These are phyloP conservation scores for Testicularia cyperi DNA, from an alignment of 1,284 basidiomycete species.

Conservation along the genomic window DNA sequence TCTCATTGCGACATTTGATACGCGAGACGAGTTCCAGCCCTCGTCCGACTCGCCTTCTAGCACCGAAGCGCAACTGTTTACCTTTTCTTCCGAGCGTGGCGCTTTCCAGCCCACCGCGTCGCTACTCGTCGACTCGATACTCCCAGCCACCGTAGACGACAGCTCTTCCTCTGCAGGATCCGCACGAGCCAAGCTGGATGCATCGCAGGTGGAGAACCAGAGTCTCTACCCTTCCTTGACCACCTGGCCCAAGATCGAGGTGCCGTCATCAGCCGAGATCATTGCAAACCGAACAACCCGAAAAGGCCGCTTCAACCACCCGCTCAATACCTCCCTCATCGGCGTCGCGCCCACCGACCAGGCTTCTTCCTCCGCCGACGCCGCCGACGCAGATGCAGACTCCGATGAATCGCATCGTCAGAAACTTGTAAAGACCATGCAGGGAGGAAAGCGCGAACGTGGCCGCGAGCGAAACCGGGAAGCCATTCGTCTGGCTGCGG, in stretches of 20 bases:
- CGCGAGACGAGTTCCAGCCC: slow-evolving; percentile 20
- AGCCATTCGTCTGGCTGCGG: slow-evolving; percentile 27
- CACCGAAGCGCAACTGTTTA: slow-evolving; percentile 15
- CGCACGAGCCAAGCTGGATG: slow-evolving; percentile 14
- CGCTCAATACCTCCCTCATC: slow-evolving; percentile 33
- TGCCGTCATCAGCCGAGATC: slow-evolving; percentile 39
- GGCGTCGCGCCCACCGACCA: slow-evolving; percentile 19
- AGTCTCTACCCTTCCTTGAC: slow-evolving; percentile 42
- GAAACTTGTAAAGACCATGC: slow-evolving; percentile 46
- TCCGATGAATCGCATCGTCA: slow-evolving; percentile 18
- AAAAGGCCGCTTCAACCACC: slow-evolving; percentile 31
- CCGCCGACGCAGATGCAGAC: slow-evolving; percentile 10
- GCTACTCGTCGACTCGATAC: slow-evolving; percentile 9
- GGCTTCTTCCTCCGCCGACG: slow-evolving; percentile 12
- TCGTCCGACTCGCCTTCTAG: neutral
- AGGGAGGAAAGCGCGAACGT: slow-evolving; percentile 43
- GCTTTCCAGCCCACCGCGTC: slow-evolving; percentile 9
- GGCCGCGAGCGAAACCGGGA: slow-evolving; percentile 46
- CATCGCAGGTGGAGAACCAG: slow-evolving; percentile 28
- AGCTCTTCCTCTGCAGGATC: no score
- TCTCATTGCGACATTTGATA: slow-evolving; percentile 27
- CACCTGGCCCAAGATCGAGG: slow-evolving; percentile 49
- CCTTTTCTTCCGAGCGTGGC: slow-evolving; percentile 4
- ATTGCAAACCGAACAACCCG: slow-evolving; percentile 30
- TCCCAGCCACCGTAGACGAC: slow-evolving; percentile 19